Conservation (phyloP, 2,329 filamentous ascomycete species). For the Aureobasidium namibiae region DNA sequence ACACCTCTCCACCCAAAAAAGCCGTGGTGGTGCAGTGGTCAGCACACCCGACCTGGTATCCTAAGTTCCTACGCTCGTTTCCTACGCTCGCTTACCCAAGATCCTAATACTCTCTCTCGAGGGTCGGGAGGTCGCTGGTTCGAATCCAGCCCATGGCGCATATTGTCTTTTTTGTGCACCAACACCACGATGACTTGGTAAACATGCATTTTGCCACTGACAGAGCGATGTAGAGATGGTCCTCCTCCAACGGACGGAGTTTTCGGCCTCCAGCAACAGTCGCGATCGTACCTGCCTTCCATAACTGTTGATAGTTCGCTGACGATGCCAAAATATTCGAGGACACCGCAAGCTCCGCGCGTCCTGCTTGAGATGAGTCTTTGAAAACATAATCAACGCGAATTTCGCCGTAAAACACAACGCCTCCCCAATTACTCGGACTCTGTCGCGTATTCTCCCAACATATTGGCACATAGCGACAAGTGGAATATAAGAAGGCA, state of each 20-base stretch:
- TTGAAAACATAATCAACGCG: background rate
- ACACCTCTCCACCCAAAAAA: too few species aligned
- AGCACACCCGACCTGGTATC: too few species aligned
- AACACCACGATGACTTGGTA: too few species aligned
- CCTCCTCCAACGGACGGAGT: background rate
- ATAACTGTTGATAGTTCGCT: background rate
- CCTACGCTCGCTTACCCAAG: too few species aligned
- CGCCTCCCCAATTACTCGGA: background rate
- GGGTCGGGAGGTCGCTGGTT: too few species aligned
- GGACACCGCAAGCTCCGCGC: background rate
- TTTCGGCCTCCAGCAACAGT: background rate
- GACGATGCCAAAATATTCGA: background rate
- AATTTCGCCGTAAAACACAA: background rate
- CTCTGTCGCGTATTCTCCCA: background rate
- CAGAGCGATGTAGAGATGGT: background rate
- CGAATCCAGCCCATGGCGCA: too few species aligned
- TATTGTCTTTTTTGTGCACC: too few species aligned
- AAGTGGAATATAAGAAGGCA: background rate
- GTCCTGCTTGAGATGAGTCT: background rate
- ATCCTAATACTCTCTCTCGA: too few species aligned
- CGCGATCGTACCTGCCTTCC: background rate
- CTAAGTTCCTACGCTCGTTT: too few species aligned
- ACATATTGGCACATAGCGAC: background rate
- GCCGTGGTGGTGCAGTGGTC: too few species aligned
- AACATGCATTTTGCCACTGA: too few species aligned